Percentiles rank a stretch among this genome's conserved stretches.
phyloP scores from a whole-genome alignment of 164 flowering plant genomes.

The Platanus orientalis region DNA sequence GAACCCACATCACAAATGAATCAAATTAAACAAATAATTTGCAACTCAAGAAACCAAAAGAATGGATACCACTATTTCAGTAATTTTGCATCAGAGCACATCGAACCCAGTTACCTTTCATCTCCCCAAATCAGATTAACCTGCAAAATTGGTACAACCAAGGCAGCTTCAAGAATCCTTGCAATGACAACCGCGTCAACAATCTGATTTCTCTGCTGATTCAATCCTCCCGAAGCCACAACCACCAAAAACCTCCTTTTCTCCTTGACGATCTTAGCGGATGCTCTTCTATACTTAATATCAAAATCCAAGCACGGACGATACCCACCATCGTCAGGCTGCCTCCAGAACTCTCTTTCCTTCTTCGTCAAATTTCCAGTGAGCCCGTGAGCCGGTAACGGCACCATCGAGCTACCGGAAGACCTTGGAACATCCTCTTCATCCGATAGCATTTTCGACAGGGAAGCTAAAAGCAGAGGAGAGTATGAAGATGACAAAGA shows the following conservation, averaged over 20 bases:
- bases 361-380: slow-evolving; percentile 25
- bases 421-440: slow-evolving; percentile 20
- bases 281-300: slow-evolving; percentile 37
- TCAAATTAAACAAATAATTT: background rate
- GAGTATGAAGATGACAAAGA: slow-evolving; percentile 13
- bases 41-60: too few relatives aligned
- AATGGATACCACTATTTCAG: too few relatives aligned
- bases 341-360: slow-evolving; percentile 59
- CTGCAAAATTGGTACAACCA: slow-evolving; percentile 50
- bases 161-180: slow-evolving; percentile 55
- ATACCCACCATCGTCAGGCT: slow-evolving; percentile 47
- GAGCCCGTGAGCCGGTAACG: slow-evolving; percentile 32
- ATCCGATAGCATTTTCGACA: slow-evolving; percentile 2
- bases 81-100: too few relatives aligned
- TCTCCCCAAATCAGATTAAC: slow-evolving; percentile 48
- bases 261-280: slow-evolving; percentile 36
- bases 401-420: slow-evolving; percentile 25
- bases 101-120: too few relatives aligned
- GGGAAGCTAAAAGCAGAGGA: slow-evolving; percentile 19
- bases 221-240: slow-evolving; percentile 55
- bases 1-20: background rate
- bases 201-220: slow-evolving; percentile 63
- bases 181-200: slow-evolving; percentile 69
- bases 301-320: slow-evolving; percentile 52
- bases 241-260: slow-evolving; percentile 53